phyloP scores from a whole-genome alignment of 2,329 filamentous ascomycete genomes.

The Didymella pomorum region DNA sequence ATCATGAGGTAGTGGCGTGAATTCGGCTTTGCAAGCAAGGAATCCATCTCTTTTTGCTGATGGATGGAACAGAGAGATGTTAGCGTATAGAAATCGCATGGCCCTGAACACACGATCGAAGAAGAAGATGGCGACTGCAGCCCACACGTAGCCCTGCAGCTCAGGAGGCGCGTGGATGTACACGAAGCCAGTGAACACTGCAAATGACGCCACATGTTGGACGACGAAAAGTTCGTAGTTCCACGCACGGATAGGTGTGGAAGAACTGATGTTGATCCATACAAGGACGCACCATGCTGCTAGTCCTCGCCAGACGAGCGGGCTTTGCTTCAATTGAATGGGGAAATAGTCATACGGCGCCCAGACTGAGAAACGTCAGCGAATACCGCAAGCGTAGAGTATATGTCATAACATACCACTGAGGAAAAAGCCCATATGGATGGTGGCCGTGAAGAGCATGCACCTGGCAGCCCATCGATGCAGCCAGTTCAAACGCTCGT shows the following conservation, averaged over 20 bases:
- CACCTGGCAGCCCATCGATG: constrained; percentile 76
- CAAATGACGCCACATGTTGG: constrained; percentile 70
- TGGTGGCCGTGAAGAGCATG: constrained; percentile 71
- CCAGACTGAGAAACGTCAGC: constrained; percentile 60
- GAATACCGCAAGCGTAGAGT: too few species aligned
- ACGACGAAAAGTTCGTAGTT: constrained; percentile 74
- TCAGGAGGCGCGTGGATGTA: constrained; percentile 69
- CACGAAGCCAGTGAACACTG: constrained; percentile 69
- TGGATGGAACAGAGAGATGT: constrained; percentile 52
- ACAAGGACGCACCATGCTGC: constrained; percentile 71
- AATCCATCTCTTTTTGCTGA: constrained; percentile 38
- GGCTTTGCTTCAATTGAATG: constrained; percentile 67
- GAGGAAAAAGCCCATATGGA: constrained; percentile 76
- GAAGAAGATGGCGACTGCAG: constrained; percentile 67
- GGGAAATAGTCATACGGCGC: constrained; percentile 66
- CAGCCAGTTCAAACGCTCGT: constrained; percentile 76
- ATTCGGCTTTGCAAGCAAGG: constrained; percentile 51
- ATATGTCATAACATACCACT: constrained; percentile 10
- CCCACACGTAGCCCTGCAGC: constrained; percentile 70
- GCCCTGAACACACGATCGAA: constrained; percentile 67
- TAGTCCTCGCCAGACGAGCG: constrained; percentile 71
- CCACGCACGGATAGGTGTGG: constrained; percentile 70
- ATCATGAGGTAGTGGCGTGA: constrained; percentile 60
- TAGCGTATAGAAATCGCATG: constrained; percentile 49
- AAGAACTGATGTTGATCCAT: constrained; percentile 70